A percentile compares a stretch with the other conserved stretches of the same genome.
Evolutionary conservation across 164 flowering plant species (phyloP).

Genomic region (Paratinospora sagittata): DNA sequence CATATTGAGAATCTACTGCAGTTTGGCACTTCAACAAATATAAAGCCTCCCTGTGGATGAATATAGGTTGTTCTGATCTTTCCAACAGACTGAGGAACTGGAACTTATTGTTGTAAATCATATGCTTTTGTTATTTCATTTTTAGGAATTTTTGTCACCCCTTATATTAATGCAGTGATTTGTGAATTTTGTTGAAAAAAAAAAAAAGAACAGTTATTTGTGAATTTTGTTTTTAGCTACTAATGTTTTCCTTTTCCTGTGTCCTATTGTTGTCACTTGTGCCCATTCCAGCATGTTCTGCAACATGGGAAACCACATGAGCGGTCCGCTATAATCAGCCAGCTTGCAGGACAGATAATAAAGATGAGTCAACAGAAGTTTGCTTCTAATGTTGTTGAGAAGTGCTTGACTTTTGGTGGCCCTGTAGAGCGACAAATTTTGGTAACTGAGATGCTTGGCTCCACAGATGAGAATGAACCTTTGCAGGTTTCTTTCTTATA

Average conservation of each 20-base stretch:
- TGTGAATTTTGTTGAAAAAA: background rate
- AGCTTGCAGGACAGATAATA: constrained; percentile 83
- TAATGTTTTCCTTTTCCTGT: background rate
- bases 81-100: no score
- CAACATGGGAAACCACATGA: constrained; percentile 83
- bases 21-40: no score
- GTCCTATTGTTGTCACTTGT: constrained; percentile 6
- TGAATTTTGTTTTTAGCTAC: background rate
- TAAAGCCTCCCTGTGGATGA: no score
- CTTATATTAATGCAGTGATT: background rate
- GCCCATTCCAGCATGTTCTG: constrained; percentile 55
- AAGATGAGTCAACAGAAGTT: constrained; percentile 95
- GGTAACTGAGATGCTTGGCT: constrained; percentile 85
- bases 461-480: constrained; percentile 82
- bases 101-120: no score
- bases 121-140: no score
- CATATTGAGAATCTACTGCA: no score
- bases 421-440: constrained; percentile 72
- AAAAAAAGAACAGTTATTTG: background rate
- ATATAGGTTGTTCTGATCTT: no score
- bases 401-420: constrained; percentile 71
- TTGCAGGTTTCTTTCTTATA: constrained; percentile 49
- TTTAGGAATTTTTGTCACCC: no score
- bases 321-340: constrained; percentile 55
- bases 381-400: constrained; percentile 95